phyloP scores from a whole-genome alignment of 2,329 filamentous ascomycete genomes.

The Sphaerostilbella broomeana region DNA sequence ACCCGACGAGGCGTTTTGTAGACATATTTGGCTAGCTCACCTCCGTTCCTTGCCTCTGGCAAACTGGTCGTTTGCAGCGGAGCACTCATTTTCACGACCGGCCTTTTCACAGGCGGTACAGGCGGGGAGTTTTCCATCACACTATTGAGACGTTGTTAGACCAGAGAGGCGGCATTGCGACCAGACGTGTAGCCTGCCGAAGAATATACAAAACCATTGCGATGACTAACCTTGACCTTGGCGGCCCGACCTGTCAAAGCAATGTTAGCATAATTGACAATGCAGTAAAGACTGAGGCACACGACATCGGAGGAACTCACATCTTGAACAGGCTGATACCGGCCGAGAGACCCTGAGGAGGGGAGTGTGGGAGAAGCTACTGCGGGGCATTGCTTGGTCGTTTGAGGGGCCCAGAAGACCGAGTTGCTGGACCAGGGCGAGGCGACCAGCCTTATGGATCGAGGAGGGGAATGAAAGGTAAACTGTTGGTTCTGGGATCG shows the following conservation, averaged over 20 bases:
- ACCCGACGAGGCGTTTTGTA: no score
- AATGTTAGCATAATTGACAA: constrained; percentile 7
- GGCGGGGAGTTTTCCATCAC: constrained; percentile 90
- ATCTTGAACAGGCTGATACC: constrained; percentile 74
- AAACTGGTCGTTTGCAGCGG: constrained; percentile 92
- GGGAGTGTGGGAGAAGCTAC: constrained; percentile 48
- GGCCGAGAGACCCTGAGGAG: constrained; percentile 68
- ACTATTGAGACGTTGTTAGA: constrained; percentile 40
- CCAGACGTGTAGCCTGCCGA: no score
- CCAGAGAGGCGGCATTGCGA: no score
- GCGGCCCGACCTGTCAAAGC: constrained; percentile 61
- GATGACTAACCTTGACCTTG: constrained; percentile 70
- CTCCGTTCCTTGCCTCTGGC: constrained; percentile 91
- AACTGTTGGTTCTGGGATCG: no score
- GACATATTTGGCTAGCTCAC: no score
- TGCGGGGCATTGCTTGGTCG: constrained; percentile 34
- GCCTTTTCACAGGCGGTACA: constrained; percentile 94
- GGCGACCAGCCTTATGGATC: background rate
- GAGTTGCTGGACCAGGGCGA: constrained; percentile 1
- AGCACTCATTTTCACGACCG: constrained; percentile 79
- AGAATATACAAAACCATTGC: no score
- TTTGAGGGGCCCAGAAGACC: constrained; percentile 4
- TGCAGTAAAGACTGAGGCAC: background rate
- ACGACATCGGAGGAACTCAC: constrained; percentile 33
- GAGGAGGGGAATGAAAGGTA: no score